Conservation (phyloP, 1,284 basidiomycete genomes). For the Golubevia pallescens region DNA sequence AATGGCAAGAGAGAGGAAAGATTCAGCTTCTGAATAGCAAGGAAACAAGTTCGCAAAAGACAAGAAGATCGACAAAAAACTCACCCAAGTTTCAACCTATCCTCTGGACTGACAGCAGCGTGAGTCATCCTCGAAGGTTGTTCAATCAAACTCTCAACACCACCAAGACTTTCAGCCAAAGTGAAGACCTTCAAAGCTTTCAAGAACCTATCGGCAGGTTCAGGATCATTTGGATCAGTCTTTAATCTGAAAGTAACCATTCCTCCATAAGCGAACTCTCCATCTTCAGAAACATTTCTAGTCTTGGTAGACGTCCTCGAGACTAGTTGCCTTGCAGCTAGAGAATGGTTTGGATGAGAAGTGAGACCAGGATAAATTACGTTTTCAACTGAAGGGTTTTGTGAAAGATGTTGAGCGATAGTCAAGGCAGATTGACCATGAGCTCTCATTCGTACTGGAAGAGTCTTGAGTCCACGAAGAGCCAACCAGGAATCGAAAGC, state of each 20-base stretch:
- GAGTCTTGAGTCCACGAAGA: slow-evolving; percentile 88
- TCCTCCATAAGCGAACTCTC: slow-evolving; percentile 66
- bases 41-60: background rate
- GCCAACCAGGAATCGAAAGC: slow-evolving; percentile 90
- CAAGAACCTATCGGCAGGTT: slow-evolving; percentile 75
- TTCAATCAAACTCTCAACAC: slow-evolving; percentile 88
- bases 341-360: slow-evolving; percentile 40
- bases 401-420: slow-evolving; percentile 74
- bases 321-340: slow-evolving; percentile 37
- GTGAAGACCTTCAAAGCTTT: slow-evolving; percentile 76
- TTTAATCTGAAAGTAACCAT: slow-evolving; percentile 67
- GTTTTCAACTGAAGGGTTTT: slow-evolving; percentile 70
- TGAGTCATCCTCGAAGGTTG: slow-evolving; percentile 66
- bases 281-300: slow-evolving; percentile 70
- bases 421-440: slow-evolving; percentile 83
- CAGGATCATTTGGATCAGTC: slow-evolving; percentile 31
- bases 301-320: background rate
- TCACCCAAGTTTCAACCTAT: slow-evolving; percentile 57
- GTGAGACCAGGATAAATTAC: slow-evolving; percentile 82
- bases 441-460: slow-evolving; percentile 71
- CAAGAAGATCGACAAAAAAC: slow-evolving; percentile 13
- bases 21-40: slow-evolving; percentile 1
- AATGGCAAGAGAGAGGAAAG: slow-evolving; percentile 66
- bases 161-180: slow-evolving; percentile 87
- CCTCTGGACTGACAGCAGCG: slow-evolving; percentile 75